Conservation (phyloP, 306 rosid genomes). For the Arachis stenosperma region DNA sequence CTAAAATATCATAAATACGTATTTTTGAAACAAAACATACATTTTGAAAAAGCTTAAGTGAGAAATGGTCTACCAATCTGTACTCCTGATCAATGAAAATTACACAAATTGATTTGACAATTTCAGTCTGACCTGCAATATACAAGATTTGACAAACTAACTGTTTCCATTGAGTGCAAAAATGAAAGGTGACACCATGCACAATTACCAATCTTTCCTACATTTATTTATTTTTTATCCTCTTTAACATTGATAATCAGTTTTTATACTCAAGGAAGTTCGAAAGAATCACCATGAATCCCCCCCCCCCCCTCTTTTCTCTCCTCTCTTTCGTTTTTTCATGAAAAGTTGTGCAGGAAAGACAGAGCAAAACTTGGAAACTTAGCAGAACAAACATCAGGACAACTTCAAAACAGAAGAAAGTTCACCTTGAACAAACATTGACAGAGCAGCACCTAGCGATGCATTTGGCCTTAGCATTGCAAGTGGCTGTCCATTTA, state of each 20-base stretch:
- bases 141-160: slow-evolving; percentile 12
- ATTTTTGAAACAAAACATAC: slow-evolving; percentile 26
- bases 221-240: slow-evolving; percentile 1
- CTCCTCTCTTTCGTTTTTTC: not conserved
- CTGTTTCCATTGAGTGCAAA: slow-evolving; percentile 12
- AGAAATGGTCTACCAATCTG: not conserved
- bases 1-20: slow-evolving; percentile 1
- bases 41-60: not conserved
- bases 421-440: slow-evolving; percentile 74
- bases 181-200: slow-evolving; percentile 3
- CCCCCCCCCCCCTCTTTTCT: not conserved
- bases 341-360: not conserved
- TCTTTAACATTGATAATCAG: slow-evolving; percentile 9
- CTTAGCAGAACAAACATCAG: slow-evolving; percentile 29
- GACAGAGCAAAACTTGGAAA: slow-evolving; percentile 10
- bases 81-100: not conserved
- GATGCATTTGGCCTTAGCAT: slow-evolving; percentile 76
- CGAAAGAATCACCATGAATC: slow-evolving; percentile 24
- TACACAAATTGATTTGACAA: not conserved
- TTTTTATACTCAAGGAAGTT: not conserved
- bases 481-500: slow-evolving; percentile 66
- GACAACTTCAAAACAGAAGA: slow-evolving; percentile 39
- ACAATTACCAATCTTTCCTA: not conserved
- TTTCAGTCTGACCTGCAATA: slow-evolving; percentile 13
- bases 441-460: slow-evolving; percentile 65